phyloP scores from a whole-genome alignment of 257 asterid genomes.

The Schizonepeta tenuifolia region DNA sequence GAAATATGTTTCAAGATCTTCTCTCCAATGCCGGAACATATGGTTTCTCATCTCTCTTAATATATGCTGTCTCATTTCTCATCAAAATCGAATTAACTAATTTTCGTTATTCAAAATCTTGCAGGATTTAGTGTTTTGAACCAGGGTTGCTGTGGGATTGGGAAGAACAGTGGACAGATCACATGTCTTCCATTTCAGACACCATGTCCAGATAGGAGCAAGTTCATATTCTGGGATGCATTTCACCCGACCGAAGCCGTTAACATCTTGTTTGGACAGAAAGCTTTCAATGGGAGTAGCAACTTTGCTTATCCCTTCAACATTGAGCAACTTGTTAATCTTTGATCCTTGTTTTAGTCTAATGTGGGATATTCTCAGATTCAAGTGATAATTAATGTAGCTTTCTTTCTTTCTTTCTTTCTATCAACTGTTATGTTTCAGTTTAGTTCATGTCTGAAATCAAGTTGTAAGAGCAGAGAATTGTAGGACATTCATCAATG shows the following conservation, averaged over 20 bases:
- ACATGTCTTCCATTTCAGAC: constrained; percentile 85
- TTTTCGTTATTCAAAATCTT: not conserved
- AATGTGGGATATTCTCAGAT: not conserved
- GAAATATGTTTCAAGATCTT: constrained; percentile 70
- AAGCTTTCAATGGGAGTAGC: constrained; percentile 61
- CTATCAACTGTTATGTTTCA: not conserved
- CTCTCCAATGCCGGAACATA: constrained; percentile 61
- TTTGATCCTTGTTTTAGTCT: constrained; percentile 32
- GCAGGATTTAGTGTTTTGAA: constrained; percentile 69
- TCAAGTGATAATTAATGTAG: not conserved
- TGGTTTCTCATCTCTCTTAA: constrained; percentile 40
- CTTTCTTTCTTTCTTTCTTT: no score
- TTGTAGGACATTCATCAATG: constrained; percentile 1
- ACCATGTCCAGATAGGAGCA: constrained; percentile 66
- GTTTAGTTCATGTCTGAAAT: constrained; percentile 11
- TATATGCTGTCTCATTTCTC: not conserved
- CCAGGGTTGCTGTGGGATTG: constrained; percentile 87
- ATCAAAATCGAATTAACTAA: not conserved
- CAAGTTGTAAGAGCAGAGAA: constrained; percentile 7
- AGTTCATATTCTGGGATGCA: constrained; percentile 87
- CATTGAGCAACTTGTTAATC: constrained; percentile 67
- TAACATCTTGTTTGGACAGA: constrained; percentile 62
- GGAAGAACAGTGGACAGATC: constrained; percentile 79
- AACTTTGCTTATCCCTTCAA: constrained; percentile 62
- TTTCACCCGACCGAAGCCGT: constrained; percentile 91